Conservation (phyloP, 257 asterid genomes). For the Eucommia ulmoides region DNA sequence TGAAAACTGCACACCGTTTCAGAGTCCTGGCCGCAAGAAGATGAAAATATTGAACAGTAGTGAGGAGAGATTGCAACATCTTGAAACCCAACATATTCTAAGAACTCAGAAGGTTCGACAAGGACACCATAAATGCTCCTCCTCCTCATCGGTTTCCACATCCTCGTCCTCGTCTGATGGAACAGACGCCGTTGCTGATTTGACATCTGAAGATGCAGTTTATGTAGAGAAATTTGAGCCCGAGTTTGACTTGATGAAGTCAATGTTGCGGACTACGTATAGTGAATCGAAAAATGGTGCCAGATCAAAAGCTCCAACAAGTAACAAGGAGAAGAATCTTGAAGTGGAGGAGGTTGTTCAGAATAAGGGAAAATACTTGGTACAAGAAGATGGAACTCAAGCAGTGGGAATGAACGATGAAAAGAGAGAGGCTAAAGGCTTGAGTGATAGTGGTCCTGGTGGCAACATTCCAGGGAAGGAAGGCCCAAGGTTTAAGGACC, state of each 20-base stretch:
- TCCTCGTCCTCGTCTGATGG: not conserved
- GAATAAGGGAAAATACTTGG: conserved; percentile 26
- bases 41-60: conserved; percentile 15
- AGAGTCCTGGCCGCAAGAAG: conserved; percentile 10
- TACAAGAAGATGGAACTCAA: conserved; percentile 17
- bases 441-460: conserved; percentile 8
- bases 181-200: conserved; percentile 9
- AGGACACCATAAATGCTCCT: too few relatives aligned
- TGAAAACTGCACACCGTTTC: conserved; percentile 2
- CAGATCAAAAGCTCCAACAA: not conserved
- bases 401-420: conserved; percentile 3
- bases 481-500: conserved; percentile 67
- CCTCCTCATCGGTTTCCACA: not conserved
- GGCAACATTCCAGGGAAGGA: conserved; percentile 1
- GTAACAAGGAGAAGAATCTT: conserved; percentile 8
- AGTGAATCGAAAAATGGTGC: conserved; percentile 12
- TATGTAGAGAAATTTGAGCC: conserved; percentile 50
- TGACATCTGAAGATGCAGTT: conserved; percentile 46
- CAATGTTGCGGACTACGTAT: conserved; percentile 44
- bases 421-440: conserved; percentile 6
- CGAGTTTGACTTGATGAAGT: conserved; percentile 54
- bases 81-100: conserved; percentile 40
- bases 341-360: conserved; percentile 22
- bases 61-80: conserved; percentile 44
- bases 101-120: conserved; percentile 9